Base-by-base conservation (phyloP, 306 rosid genomes). In the Lagenaria siceraria region DNA sequence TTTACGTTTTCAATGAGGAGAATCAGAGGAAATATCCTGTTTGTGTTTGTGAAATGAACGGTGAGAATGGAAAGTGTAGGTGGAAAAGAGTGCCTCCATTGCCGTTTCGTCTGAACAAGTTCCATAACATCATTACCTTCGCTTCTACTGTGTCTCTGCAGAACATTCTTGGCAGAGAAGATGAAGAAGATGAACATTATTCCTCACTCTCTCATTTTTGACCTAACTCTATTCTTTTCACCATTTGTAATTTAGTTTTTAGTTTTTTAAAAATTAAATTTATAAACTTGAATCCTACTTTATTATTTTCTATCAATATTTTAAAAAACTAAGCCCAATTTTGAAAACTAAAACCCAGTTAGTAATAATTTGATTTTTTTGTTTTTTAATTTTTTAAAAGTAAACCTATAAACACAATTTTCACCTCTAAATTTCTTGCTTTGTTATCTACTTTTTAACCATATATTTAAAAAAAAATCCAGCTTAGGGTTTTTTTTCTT, bases 1-100 rank as follows among this genome's bases (percentile, higher is more conserved):
- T 93, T 0, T 93, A 93, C 58, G 89, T 93, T 73, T 93, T 91
- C 68, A 93, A 87, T 74, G 97, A 93, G 71, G 92, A 89, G 48
- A 89, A 86, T 21, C 93, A 89, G 58, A 85, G 72, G 78, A 84
- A 83, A 72, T 93, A 91, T 27, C 97, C 97, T 1, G 92, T 93
- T 76, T 93, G 97, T 77, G 83, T 93, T 38, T 91, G 97, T 48
- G 92, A 93, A 83, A 86, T 93, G 72, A 61, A 78, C 64, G 83
- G 24, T 14, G 83, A 59, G 75, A 80, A 83, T 73, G 88, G 87
- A 22, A 64, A 54, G 48, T 89, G 92, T 77, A 68, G 66, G 36
- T 91, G 98, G 98, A 86, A 86, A 84, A 85, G 88, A 72, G 79
- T 91, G 33, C 98, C 97, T 1, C 86, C 36, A 10, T 82, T 91